Percentiles rank a stretch among this genome's conserved stretches.
Evolutionary conservation across 208 protist genomes (phyloP).

Genomic region (Acanthamoeba culbertsoni): DNA sequence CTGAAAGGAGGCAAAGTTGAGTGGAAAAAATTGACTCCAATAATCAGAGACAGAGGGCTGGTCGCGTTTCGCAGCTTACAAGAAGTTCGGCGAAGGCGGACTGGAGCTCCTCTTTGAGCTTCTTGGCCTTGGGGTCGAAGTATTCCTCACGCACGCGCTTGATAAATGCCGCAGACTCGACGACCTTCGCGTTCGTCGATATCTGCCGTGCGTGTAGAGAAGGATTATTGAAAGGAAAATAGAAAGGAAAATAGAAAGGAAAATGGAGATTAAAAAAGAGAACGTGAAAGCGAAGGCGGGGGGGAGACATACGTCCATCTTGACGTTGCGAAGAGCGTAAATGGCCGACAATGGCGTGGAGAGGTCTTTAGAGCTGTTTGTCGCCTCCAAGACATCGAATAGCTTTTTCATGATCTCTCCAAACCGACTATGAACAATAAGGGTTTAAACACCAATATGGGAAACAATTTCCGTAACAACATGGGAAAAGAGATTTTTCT

Average conservation of each 20-base stretch:
- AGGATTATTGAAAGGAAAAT: background rate
- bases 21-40: too few species aligned
- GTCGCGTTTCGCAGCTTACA: too few species aligned
- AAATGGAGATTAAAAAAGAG: background rate
- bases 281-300: too few species aligned
- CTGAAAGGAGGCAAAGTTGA: background rate
- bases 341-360: slow-evolving; percentile 18
- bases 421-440: background rate
- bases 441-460: background rate
- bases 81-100: slow-evolving; percentile 24
- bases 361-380: background rate
- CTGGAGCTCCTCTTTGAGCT: slow-evolving; percentile 45
- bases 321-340: slow-evolving; percentile 23
- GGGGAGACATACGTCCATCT: slow-evolving; percentile 9
- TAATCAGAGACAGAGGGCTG: too few species aligned
- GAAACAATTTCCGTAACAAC: background rate
- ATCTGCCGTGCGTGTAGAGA: background rate
- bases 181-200: background rate
- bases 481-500: background rate
- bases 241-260: background rate
- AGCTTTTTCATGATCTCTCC: slow-evolving; percentile 43
- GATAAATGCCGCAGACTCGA: slow-evolving; percentile 8
- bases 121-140: slow-evolving; percentile 55
- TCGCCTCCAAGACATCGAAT: slow-evolving; percentile 24
- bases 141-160: slow-evolving; percentile 28